These are phyloP conservation scores for Penicillium sp. DNA, from an alignment of 2,329 filamentous ascomycete species.

Conservation along the genomic window DNA sequence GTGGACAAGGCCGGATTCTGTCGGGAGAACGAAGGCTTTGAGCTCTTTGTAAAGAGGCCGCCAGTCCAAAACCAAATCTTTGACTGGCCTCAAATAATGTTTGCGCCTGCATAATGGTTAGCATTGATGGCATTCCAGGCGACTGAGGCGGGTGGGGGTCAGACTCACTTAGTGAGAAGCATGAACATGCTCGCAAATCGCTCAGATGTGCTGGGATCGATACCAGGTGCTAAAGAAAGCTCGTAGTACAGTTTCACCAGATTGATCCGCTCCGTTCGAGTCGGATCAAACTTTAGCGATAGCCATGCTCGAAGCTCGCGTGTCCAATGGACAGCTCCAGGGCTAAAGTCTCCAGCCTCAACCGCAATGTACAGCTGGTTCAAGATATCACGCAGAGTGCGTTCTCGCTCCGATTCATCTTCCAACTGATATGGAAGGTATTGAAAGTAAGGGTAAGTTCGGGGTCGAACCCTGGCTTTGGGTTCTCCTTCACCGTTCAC, in stretches of 20 bases:
- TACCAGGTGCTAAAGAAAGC: conserved; percentile 79
- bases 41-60: conserved; percentile 86
- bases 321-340: conserved; percentile 94
- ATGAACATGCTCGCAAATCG: conserved; percentile 96
- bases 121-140: conserved; percentile 2
- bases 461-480: conserved; percentile 66
- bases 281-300: conserved; percentile 94
- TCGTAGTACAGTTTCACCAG: conserved; percentile 92
- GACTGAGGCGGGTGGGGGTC: background rate
- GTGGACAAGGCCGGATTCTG: conserved; percentile 64
- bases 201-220: conserved; percentile 76
- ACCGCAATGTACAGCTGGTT: conserved; percentile 91
- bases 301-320: conserved; percentile 94
- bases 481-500: conserved; percentile 52
- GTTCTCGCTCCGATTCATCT: conserved; percentile 68
- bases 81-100: conserved; percentile 85
- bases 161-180: conserved; percentile 76
- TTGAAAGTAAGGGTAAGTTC: conserved; percentile 88
- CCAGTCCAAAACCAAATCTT: conserved; percentile 91
- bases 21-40: conserved; percentile 81
- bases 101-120: conserved; percentile 62
- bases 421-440: conserved; percentile 88
- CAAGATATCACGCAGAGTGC: conserved; percentile 77
- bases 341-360: conserved; percentile 86
- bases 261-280: conserved; percentile 72